These are phyloP conservation scores for Starmera dryadoides DNA, from an alignment of 805 yeast species.

Conservation along the genomic window DNA sequence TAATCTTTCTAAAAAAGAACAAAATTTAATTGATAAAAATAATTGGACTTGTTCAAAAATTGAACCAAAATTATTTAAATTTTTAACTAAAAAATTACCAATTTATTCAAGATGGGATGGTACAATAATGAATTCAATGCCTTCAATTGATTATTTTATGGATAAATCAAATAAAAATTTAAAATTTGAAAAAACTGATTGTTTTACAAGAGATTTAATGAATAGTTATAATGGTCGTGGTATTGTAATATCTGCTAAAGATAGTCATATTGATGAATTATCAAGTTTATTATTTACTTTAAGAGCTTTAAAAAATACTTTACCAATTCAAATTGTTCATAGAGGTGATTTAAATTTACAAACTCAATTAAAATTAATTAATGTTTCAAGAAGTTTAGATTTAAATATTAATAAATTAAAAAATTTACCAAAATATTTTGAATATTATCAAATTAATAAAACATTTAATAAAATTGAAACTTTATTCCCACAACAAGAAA, in stretches of 20 bases:
- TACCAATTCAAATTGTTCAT: constrained; percentile 35
- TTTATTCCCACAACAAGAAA: constrained; percentile 28
- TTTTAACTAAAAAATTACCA: constrained; percentile 32
- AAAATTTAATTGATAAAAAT: constrained; percentile 3
- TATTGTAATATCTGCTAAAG: constrained; percentile 29
- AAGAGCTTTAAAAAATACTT: constrained; percentile 25
- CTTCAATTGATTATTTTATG: constrained; percentile 10
- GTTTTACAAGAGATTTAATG: constrained; percentile 20
- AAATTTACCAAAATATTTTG: constrained; percentile 13
- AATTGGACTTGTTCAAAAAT: constrained; percentile 11
- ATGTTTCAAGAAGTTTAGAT: constrained; percentile 25
- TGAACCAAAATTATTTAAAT: constrained; percentile 34
- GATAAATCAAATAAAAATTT: background rate
- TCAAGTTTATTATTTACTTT: constrained; percentile 35
- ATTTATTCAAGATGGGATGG: constrained; percentile 34
- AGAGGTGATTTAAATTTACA: constrained; percentile 28
- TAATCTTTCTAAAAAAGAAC: constrained; percentile 2
- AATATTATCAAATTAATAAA: constrained; percentile 12
- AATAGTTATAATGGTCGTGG: constrained; percentile 29
- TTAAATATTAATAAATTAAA: constrained; percentile 19
- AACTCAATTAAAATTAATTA: constrained; percentile 26
- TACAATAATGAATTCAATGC: constrained; percentile 13
- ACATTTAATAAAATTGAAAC: constrained; percentile 9
- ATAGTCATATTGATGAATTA: constrained; percentile 24
- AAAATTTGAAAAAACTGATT: background rate